Evolutionary conservation across 352 stramenopile genomes (phyloP), one percentile per base, ranked within the genome.

Genomic region (Globisporangium parvum): DNA sequence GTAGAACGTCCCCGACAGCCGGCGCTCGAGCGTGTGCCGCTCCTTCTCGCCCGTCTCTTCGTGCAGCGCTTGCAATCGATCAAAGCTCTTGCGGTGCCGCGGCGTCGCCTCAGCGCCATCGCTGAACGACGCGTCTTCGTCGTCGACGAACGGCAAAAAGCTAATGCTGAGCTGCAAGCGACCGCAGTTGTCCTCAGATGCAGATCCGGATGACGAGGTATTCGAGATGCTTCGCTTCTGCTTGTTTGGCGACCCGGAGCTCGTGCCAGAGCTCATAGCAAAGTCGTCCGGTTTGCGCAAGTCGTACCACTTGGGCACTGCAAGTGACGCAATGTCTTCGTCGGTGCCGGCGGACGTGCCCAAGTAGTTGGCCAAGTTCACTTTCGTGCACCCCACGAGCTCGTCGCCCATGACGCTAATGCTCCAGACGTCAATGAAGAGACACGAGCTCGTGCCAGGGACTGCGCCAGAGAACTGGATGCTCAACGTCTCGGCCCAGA

Each of bases 351-450:
- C 70, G 0, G 75, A 87, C 10, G 77, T 70, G 11, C 71, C 75
- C 26, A 93, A 71, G 42, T 87, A 82, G 15, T 82, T 67, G 0
- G 84, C 84, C 47, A 94, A 47, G 48, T 94, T 91, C n/a, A 94
- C 65, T 55, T 88, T 89, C 11, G 72, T 66, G 52, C 76, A 88
- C 2, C 81, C 81, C 17, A 92, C 58, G 28, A 92, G 71, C 58
- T 92, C 84, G 47, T 94, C 84, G 10, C 84, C 79, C 64, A 94
- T 83, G 48, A 91, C 73, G 40, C 75, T 77, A 2, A 88, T 33
- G 35, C 73, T 77, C 84, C 84, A 93, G 12, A 91, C 75, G 33
- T 93, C 80, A 51, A 93, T 58, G 50, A 72, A 93, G 46, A 91
- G 62, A 57, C 67, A 87, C 26, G 80, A 79, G 47, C 69, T 87